Evolutionary conservation across 805 yeast species (phyloP).

Genomic region (Blastobotrys terrestris): DNA sequence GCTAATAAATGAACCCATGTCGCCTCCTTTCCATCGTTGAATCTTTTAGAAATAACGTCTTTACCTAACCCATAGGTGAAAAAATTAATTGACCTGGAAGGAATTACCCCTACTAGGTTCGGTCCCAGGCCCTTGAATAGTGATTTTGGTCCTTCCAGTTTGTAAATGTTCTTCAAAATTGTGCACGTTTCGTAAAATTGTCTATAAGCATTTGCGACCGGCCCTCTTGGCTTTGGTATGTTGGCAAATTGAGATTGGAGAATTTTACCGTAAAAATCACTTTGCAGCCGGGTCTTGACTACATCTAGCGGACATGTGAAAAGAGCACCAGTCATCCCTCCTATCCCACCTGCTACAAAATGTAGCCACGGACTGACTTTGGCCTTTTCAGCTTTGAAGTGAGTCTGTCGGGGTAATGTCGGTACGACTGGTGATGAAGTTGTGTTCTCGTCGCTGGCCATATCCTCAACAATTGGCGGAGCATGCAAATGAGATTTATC

Average conservation of each 20-base stretch:
- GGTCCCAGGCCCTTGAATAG: constrained; percentile 95
- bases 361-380: constrained; percentile 44
- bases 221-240: constrained; percentile 12
- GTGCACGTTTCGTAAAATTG: constrained; percentile 81
- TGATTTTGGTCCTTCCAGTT: constrained; percentile 75
- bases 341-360: constrained; percentile 49
- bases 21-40: constrained; percentile 70
- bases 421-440: constrained; percentile 22
- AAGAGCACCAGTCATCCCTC: constrained; percentile 97
- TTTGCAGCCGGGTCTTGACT: constrained; percentile 90
- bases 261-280: constrained; percentile 58
- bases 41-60: constrained; percentile 56
- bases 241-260: neutral
- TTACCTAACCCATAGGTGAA: constrained; percentile 95
- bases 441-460: constrained; percentile 22
- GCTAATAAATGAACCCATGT: constrained; percentile 81
- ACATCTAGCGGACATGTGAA: constrained; percentile 94
- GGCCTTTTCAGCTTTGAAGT: constrained; percentile 16
- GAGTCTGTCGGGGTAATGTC: constrained; percentile 14
- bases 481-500: neutral
- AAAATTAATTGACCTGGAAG: constrained; percentile 94
- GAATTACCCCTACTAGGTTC: constrained; percentile 93
- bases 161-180: constrained; percentile 63
- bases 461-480: constrained; percentile 14
- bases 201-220: constrained; percentile 43